Evolutionary conservation across 2,329 filamentous ascomycete species (phyloP).

Genomic region (Hypoxylon sp.): DNA sequence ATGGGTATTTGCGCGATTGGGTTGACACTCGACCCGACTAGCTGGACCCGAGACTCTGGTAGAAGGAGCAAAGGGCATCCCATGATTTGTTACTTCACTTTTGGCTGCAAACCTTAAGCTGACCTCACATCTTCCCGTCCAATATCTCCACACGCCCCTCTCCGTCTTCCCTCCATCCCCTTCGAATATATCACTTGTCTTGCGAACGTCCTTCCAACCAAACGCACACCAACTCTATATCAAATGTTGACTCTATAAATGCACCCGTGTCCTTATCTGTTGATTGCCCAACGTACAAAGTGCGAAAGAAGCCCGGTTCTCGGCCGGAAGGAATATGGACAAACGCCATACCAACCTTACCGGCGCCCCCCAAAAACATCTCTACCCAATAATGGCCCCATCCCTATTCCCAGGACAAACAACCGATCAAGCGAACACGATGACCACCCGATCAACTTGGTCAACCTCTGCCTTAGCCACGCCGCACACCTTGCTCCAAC

Average conservation of each 20-base stretch:
- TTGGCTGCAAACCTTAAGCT: constrained; percentile 54
- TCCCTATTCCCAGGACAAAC: constrained; percentile 14
- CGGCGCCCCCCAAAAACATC: constrained; percentile 17
- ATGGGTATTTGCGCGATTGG: constrained; percentile 41
- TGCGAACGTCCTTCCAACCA: constrained; percentile 11
- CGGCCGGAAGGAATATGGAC: constrained; percentile 15
- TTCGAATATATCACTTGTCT: constrained; percentile 8
- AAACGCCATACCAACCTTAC: constrained; percentile 20
- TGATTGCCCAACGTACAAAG: constrained; percentile 35
- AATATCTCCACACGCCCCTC: constrained; percentile 37
- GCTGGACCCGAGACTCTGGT: constrained; percentile 49
- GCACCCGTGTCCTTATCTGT: constrained; percentile 35
- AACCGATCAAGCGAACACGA: constrained; percentile 37
- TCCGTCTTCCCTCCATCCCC: constrained; percentile 15
- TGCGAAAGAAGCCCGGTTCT: constrained; percentile 25
- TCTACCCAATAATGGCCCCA: constrained; percentile 18
- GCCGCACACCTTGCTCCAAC: constrained; percentile 27
- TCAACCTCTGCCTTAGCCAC: constrained; percentile 22
- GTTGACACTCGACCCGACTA: constrained; percentile 45
- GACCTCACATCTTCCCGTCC: constrained; percentile 45
- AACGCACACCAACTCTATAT: constrained; percentile 19
- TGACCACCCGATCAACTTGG: constrained; percentile 29
- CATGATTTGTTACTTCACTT: constrained; percentile 53
- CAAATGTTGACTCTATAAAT: constrained; percentile 40
- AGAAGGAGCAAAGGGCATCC: constrained; percentile 47